Evolutionary conservation across 1,284 basidiomycete genomes (phyloP).

Genomic region (Athelia sp.): DNA sequence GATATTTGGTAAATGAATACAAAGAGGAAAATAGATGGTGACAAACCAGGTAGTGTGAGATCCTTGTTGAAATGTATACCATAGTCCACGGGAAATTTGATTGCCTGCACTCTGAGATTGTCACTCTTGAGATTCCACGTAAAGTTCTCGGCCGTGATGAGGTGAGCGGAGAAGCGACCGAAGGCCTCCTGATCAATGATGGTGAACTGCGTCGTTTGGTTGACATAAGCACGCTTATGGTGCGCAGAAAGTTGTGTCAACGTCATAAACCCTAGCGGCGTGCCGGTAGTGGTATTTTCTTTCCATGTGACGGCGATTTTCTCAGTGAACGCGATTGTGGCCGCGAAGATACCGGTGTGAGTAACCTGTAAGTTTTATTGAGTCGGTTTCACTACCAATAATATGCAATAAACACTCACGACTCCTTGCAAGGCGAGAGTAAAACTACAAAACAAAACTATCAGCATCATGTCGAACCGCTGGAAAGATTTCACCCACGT

Average conservation of each 20-base stretch:
- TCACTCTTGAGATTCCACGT: slow-evolving; percentile 65
- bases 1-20: neutral
- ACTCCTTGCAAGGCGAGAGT: slow-evolving; percentile 42
- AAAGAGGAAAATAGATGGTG: slow-evolving; percentile 1
- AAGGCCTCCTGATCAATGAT: slow-evolving; percentile 53
- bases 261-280: slow-evolving; percentile 44
- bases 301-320: slow-evolving; percentile 55
- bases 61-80: slow-evolving; percentile 59
- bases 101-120: slow-evolving; percentile 61
- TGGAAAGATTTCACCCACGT: slow-evolving; percentile 35
- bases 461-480: neutral
- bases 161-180: slow-evolving; percentile 45
- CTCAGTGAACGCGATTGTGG: slow-evolving; percentile 52
- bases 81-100: slow-evolving; percentile 60
- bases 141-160: slow-evolving; percentile 69
- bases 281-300: slow-evolving; percentile 34
- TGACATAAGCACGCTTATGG: slow-evolving; percentile 50
- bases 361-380: slow-evolving; percentile 36
- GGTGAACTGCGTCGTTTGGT: slow-evolving; percentile 52
- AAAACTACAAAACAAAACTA: slow-evolving; percentile 32
- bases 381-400: neutral
- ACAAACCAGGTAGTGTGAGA: slow-evolving; percentile 45
- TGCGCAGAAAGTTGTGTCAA: slow-evolving; percentile 40
- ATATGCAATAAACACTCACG: slow-evolving; percentile 14
- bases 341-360: slow-evolving; percentile 56